Evolutionary conservation across 106 monocot genomes (phyloP).

Genomic region (Cymbidium sinense): DNA sequence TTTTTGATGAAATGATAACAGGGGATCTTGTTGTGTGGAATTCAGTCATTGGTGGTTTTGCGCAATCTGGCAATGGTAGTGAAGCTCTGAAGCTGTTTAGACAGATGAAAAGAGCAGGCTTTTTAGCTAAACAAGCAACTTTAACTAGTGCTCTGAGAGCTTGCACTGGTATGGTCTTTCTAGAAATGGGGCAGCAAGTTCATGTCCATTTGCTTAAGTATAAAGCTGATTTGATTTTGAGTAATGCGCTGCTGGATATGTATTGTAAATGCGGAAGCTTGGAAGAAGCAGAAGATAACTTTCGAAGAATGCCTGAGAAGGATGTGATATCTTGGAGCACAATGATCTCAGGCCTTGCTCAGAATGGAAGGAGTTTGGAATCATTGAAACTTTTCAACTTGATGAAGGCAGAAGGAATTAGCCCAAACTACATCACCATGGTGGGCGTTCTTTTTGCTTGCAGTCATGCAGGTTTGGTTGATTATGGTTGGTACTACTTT

Average conservation of each 20-base stretch:
- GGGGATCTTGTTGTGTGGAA: slow-evolving; percentile 72
- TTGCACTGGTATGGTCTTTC: slow-evolving; percentile 50
- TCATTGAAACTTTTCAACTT: slow-evolving; percentile 42
- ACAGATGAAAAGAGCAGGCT: slow-evolving; percentile 57
- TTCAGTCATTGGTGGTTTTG: slow-evolving; percentile 68
- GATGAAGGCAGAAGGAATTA: slow-evolving; percentile 31
- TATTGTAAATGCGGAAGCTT: slow-evolving; percentile 78
- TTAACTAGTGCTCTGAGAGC: slow-evolving; percentile 67
- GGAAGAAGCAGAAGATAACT: slow-evolving; percentile 38
- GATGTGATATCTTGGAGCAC: slow-evolving; percentile 87
- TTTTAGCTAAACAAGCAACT: slow-evolving; percentile 47
- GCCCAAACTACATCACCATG: slow-evolving; percentile 59
- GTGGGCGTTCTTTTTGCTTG: slow-evolving; percentile 76
- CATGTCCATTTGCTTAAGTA: slow-evolving; percentile 62
- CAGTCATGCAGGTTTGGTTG: slow-evolving; percentile 68
- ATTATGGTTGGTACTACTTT: slow-evolving; percentile 53
- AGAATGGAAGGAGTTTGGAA: slow-evolving; percentile 49
- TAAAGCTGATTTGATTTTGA: slow-evolving; percentile 50
- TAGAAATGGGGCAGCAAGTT: slow-evolving; percentile 66
- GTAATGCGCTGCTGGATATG: slow-evolving; percentile 67
- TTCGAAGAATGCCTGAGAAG: slow-evolving; percentile 37
- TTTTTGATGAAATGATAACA: slow-evolving; percentile 55
- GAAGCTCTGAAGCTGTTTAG: slow-evolving; percentile 41
- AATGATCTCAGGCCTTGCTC: slow-evolving; percentile 70
- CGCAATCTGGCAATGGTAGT: slow-evolving; percentile 46